Base-by-base conservation (phyloP, 495 filamentous ascomycete genomes). In the Podospora pseudocomata region DNA sequence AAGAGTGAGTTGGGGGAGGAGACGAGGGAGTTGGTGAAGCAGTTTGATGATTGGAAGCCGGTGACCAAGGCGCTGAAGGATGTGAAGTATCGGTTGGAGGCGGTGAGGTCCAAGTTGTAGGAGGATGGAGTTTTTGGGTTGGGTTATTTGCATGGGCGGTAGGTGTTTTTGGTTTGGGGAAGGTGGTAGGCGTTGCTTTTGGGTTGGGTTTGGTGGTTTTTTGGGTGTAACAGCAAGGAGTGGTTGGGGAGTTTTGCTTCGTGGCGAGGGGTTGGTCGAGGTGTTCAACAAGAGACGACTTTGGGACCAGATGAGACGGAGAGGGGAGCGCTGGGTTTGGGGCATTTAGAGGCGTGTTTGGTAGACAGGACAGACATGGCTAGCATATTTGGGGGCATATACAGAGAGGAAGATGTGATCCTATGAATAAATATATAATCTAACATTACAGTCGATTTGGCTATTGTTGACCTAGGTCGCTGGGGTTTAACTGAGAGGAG, bases 31-130 rank as follows among this genome's bases (percentile, higher is more conserved):
- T 79, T 99, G 56, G 81, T 99, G 15, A 83, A 83, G 71, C 90
- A 96, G 73, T 99, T 97, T 78, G 93, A 99, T 75, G 88, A 92
- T 58, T 99, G 95, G 95, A 92, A 90, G 75, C 95, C 95, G 7
- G 83, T 83, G 0, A 95, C 85, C 11, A 99, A 98, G 81, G 90
- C 89, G 39, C 80, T 99, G 65, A 97, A 92, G 78, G 95, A 99
- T 82, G 95, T 99, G 44, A 97, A 95, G 76, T 99, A 96, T 76
- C 85, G 95, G 71, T 80, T 99, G 55, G 95, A 99, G 83, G 94
- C 91, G 7, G 94, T 99, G 59, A 83, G 92, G 71, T 93, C 90
- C 5, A 96, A 92, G 77, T 16, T 49, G 13, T 49, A 49, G 15
- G 39, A 49, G 7, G 39, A 13, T 49, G 39, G 39, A 1, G 39